Base-by-base conservation (phyloP, 768 basidiomycete species). In the Tricholoma terreum region DNA sequence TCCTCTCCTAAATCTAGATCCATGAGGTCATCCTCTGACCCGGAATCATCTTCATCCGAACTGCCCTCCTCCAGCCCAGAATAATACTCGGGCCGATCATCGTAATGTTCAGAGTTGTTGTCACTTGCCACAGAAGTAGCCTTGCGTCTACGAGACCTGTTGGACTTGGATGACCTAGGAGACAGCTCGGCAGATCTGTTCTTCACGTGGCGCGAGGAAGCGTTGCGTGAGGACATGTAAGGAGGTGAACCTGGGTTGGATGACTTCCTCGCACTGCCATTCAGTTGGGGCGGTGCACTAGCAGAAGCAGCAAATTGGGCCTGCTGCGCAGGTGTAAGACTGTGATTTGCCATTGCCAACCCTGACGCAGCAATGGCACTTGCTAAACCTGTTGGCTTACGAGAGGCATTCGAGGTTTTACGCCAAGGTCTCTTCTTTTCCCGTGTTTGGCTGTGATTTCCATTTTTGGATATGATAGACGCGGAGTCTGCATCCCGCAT, bases 301-400 rank as follows among this genome's bases (percentile, higher is more conserved):
- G 64, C 50, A 10, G 58, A 48, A 38, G 49, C 57, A 40, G 66
- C 60, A 36, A 77, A 69, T 35, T 76, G 76, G 12, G 77, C 71
- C 48, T 77, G 75, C 14, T 80, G 80, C 17, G 80, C 79, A 4
- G 80, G 71, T 2, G 77, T 76, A 54, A 84, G 67, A 1, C 75
- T 75, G 0, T 83, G 74, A 60, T 84, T 82, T 10, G 84, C 82
- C 80, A 90, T 87, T 46, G 85, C 80, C 30, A 86, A 72, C 15
- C 86, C 84, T 15, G 84, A 84, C 2, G 84, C 83, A 1, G 87
- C 85, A 50, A 88, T 77, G 1, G 86, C 87, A 52, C 80, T 78
- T 4, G 88, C 87, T n/a, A 89, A 77, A 21, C 84, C 82, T 0
- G 81, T 78, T 2, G 83, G 80, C 64, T 82, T 84, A 35, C 75